A percentile compares a stretch with the other conserved stretches of the same genome.
These are phyloP conservation scores for Aspergillus sp. DNA, from an alignment of 2,329 filamentous ascomycete species.

Conservation along the genomic window DNA sequence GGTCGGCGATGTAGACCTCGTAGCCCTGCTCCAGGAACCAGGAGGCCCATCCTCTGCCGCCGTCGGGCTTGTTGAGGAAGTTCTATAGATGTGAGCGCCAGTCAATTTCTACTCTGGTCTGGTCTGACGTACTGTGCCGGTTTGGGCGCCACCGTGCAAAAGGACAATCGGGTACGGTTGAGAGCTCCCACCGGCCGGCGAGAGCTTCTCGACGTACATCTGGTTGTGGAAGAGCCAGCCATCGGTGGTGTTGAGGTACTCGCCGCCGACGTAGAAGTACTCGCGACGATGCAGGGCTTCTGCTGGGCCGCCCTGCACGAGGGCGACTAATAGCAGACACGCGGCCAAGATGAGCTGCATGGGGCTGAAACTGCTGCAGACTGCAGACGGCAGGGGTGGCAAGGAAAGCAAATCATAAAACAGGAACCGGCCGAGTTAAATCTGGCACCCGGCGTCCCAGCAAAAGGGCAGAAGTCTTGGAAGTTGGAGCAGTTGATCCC, in stretches of 20 bases:
- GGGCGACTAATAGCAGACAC: background rate
- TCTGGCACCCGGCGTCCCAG: no score
- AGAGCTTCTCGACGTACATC: conserved; percentile 38
- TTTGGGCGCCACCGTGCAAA: conserved; percentile 31
- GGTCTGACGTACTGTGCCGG: conserved; percentile 28
- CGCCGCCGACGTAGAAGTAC: conserved; percentile 33
- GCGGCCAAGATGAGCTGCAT: background rate
- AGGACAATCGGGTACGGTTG: conserved; percentile 34
- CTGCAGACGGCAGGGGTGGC: background rate
- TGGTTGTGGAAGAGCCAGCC: conserved; percentile 21
- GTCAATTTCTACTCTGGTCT: no score
- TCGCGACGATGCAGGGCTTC: conserved; percentile 11
- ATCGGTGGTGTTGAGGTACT: conserved; percentile 23
- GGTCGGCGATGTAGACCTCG: conserved; percentile 47
- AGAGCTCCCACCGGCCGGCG: conserved; percentile 18
- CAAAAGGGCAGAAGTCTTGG: no score
- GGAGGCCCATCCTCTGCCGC: conserved; percentile 48
- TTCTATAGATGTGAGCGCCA: conserved; percentile 28
- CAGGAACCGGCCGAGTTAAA: background rate
- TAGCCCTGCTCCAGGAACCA: conserved; percentile 49
- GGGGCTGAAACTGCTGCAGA: background rate
- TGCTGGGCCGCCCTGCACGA: background rate
- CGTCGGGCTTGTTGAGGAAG: conserved; percentile 52
- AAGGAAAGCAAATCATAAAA: background rate
- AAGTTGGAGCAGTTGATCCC: no score